Percentiles rank a stretch among this genome's conserved stretches.
Evolutionary conservation across 192 early-diverging fungal genomes (phyloP).

Genomic region (Ambispora gerdemannii): DNA sequence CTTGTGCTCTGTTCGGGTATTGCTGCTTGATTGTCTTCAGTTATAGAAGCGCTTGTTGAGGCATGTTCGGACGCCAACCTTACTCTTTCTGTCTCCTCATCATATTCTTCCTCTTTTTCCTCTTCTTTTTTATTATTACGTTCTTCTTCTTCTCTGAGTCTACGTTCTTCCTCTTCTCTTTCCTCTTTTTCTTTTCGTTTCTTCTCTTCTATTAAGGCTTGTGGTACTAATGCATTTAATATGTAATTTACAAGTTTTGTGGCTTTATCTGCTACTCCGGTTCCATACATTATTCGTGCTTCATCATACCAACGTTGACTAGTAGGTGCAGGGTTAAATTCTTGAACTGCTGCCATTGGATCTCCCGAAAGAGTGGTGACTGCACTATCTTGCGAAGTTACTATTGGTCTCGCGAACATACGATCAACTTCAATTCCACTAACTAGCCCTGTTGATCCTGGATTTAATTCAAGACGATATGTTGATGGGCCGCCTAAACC

Average conservation of each 20-base stretch:
- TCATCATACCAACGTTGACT: conserved; percentile 87
- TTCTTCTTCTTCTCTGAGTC: conserved; percentile 58
- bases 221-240: conserved; percentile 70
- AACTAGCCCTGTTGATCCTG: conserved; percentile 34
- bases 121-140: conserved; percentile 44
- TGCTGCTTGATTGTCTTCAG: not conserved
- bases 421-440: conserved; percentile 40
- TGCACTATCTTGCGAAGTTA: conserved; percentile 29
- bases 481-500: conserved; percentile 30
- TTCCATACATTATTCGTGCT: conserved; percentile 75
- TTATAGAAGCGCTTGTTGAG: conserved; percentile 4
- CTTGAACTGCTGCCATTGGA: conserved; percentile 59
- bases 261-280: conserved; percentile 56
- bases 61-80: conserved; percentile 34
- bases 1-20: conserved; percentile 11
- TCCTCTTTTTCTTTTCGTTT: conserved; percentile 55
- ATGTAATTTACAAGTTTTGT: conserved; percentile 57
- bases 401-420: conserved; percentile 10
- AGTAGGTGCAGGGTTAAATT: conserved; percentile 65
- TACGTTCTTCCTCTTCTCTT: conserved; percentile 43
- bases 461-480: conserved; percentile 40
- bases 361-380: conserved; percentile 32
- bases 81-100: conserved; percentile 39
- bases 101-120: conserved; percentile 42
- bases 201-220: conserved; percentile 67